Base-by-base conservation (phyloP, 1,139 yeast species). In the Scheffersomyces segobiensis region DNA sequence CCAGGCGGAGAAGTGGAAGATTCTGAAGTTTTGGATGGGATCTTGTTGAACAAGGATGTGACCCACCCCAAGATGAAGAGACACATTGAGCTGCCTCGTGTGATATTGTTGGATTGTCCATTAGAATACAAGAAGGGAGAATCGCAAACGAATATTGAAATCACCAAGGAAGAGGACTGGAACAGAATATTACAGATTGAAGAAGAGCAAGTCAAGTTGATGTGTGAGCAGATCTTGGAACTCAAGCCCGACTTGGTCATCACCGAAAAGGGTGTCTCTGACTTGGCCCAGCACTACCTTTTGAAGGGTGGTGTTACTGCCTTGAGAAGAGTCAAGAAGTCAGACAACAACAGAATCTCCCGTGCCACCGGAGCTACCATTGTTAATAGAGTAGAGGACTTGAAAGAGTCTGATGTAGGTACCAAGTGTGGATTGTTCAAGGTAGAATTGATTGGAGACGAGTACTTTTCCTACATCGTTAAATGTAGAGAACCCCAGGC, bases 91-190 rank as follows among this genome's bases (percentile, higher is more conserved):
- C 91, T 92, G 69, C 99, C 99, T 55, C 84, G 96, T 64, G 86
- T 96, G 57, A 84, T 96, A 50, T 83, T 96, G 63, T 83, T 96
- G 67, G 99, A 96, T 76, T 93, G 98, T 75, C 98, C 99, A 20
- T 82, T 96, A 68, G 99, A 96, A 77, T 96, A 96, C 79, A 96
- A 96, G 79, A 96, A 96, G 83, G 99, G 99, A 61, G 99, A 96
- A 78, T 93, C 98, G 2, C 99, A 96, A 75, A 95, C 99, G 58
- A 95, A 95, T 76, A 93, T 96, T 67, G 99, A 96, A 79, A 93
- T 96, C 75, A 89, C 97, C 55, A 92, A 92, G 71, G 98, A 95
- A 74, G 92, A 88, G 61, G 99, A 96, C 78, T 96, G 99, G 98
- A 89, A 89, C 74, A 87, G 98, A 76, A 87, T 93, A 63, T 81